phyloP scores from a whole-genome alignment of 495 filamentous ascomycete genomes.

The Cenococcum geophilum region DNA sequence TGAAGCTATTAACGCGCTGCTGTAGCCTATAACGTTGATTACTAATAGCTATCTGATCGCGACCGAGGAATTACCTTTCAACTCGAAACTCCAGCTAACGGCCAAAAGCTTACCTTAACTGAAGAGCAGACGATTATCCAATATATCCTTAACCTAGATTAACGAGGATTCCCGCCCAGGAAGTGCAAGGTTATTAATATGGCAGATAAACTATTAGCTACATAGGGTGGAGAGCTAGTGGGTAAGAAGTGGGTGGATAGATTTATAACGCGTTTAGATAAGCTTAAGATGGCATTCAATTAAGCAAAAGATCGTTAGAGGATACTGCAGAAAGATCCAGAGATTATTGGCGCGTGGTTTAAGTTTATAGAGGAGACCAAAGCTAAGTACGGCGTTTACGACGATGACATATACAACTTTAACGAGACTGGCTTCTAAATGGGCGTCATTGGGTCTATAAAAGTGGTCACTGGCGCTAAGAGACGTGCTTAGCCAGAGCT shows the following conservation, averaged over 20 bases:
- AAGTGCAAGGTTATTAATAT: neutral
- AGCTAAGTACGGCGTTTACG: slow-evolving; percentile 6
- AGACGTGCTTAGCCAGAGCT: slow-evolving; percentile 7
- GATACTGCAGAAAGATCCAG: neutral
- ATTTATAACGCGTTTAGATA: no score
- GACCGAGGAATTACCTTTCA: neutral
- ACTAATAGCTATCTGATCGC: neutral
- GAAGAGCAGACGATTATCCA: neutral
- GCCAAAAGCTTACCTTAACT: neutral
- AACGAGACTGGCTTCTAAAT: slow-evolving; percentile 8
- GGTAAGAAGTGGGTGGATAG: neutral
- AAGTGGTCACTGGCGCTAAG: slow-evolving; percentile 7
- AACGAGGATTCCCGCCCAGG: neutral
- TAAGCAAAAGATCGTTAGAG: neutral
- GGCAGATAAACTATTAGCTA: neutral
- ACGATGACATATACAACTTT: no score
- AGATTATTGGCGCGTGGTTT: slow-evolving; percentile 5
- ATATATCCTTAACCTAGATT: neutral
- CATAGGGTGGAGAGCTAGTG: neutral
- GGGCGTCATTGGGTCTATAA: neutral
- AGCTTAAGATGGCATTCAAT: no score
- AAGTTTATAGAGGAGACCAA: slow-evolving; percentile 2
- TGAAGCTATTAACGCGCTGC: neutral
- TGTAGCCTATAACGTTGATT: neutral
- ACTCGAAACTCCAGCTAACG: neutral